These are phyloP conservation scores for Cladochytrium replicatum DNA, from an alignment of 192 early-diverging fungal species.

Conservation along the genomic window DNA sequence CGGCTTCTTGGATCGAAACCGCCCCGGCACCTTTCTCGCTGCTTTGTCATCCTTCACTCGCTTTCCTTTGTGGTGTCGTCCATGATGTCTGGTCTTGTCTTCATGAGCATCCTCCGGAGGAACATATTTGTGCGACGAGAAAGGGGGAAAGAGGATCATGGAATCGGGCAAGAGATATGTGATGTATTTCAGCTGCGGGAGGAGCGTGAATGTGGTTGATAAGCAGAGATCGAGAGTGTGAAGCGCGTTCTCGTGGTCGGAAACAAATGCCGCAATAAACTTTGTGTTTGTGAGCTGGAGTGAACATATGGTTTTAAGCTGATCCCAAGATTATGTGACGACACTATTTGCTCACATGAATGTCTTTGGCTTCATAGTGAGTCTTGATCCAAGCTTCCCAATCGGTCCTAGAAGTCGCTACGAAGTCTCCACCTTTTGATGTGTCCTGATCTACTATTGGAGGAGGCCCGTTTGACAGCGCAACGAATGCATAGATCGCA, in stretches of 20 bases:
- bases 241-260: conserved; percentile 12
- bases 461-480: conserved; percentile 28
- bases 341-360: conserved; percentile 14
- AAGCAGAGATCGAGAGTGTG: conserved; percentile 27
- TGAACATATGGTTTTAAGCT: no score
- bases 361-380: conserved; percentile 26
- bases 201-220: conserved; percentile 11
- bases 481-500: conserved; percentile 23
- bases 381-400: conserved; percentile 29
- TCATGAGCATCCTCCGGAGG: neutral
- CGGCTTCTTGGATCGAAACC: no score
- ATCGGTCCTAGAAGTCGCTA: conserved; percentile 6
- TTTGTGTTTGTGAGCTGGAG: conserved; percentile 17
- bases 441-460: conserved; percentile 15
- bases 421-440: no score
- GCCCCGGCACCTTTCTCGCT: no score
- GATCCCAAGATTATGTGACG: no score
- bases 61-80: no score
- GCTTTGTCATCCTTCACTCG: neutral
- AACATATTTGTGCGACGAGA: conserved; percentile 15
- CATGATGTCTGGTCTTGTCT: no score
- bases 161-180: conserved; percentile 34
- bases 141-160: conserved; percentile 31
- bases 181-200: conserved; percentile 26
- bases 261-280: conserved; percentile 35